These are phyloP conservation scores for Forsythia suspensa DNA, from an alignment of 257 asterid genomes.

Conservation along the genomic window DNA sequence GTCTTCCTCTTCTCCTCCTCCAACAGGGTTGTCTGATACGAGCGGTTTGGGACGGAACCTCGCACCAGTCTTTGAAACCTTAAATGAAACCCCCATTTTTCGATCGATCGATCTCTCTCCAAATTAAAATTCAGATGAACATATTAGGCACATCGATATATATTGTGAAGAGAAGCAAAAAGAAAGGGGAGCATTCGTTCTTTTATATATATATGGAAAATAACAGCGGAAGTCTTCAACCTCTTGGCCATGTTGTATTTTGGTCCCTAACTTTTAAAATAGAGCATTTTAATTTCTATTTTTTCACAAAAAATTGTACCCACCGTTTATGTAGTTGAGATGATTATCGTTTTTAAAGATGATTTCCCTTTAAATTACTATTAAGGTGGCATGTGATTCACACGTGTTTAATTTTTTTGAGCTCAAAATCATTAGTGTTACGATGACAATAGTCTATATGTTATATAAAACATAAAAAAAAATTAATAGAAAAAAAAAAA, in stretches of 20 bases:
- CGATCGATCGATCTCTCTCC: background rate
- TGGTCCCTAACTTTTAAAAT: background rate
- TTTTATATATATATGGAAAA: background rate
- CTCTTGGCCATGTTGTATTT: background rate
- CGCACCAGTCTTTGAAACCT: constrained; percentile 72
- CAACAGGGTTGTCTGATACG: constrained; percentile 27
- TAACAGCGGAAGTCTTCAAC: background rate
- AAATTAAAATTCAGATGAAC: background rate
- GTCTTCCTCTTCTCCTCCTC: constrained; percentile 23
- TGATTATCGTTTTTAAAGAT: no score
- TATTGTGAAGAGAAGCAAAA: background rate
- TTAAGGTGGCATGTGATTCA: no score
- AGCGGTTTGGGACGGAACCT: constrained; percentile 56
- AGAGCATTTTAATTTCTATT: background rate
- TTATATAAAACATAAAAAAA: no score
- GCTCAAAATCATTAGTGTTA: no score
- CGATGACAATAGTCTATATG: no score
- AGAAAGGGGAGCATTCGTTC: background rate
- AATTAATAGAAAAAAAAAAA: no score
- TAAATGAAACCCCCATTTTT: constrained; percentile 88
- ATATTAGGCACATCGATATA: background rate
- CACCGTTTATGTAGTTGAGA: no score
- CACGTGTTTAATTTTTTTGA: no score
- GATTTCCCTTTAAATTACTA: no score
- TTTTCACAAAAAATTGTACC: background rate